Percentiles rank a stretch among this genome's conserved stretches.
These are phyloP conservation scores for Selenicereus undatus DNA, from an alignment of 148 eudicot species.

Conservation along the genomic window DNA sequence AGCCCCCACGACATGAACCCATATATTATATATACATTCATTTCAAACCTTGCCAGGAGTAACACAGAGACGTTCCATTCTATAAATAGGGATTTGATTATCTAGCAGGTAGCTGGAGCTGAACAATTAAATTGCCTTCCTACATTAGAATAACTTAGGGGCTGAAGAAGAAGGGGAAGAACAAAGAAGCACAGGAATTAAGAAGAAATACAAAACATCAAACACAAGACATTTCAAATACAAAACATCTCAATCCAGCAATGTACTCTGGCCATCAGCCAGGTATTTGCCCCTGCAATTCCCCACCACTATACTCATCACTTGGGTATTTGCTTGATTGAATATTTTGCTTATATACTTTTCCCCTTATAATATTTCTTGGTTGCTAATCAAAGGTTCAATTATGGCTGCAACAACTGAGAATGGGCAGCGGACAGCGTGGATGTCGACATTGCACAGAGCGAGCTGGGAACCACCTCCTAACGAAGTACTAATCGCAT, in stretches of 20 bases:
- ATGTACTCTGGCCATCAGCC: not conserved
- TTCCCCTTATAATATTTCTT: not conserved
- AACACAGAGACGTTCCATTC: no score
- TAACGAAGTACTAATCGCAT: conserved; percentile 18
- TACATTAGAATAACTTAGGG: not conserved
- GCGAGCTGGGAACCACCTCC: not conserved
- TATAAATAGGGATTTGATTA: no score
- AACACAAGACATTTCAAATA: not conserved
- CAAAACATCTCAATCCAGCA: not conserved
- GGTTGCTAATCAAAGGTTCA: not conserved
- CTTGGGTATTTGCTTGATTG: not conserved
- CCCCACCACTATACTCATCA: no score
- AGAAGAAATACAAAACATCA: not conserved
- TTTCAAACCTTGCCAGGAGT: no score
- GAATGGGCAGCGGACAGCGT: not conserved
- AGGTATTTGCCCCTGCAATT: no score
- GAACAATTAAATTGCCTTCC: not conserved
- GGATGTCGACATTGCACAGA: not conserved
- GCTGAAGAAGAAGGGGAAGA: not conserved
- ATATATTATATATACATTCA: no score
- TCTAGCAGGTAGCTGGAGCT: no score
- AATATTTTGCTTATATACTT: not conserved
- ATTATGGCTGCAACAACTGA: not conserved
- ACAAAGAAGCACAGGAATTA: not conserved
- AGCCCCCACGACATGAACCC: no score